Evolutionary conservation across 192 early-diverging fungal species (phyloP), one percentile per base, ranked within the genome.

Genomic region (Gorgonomyces haynaldii): DNA sequence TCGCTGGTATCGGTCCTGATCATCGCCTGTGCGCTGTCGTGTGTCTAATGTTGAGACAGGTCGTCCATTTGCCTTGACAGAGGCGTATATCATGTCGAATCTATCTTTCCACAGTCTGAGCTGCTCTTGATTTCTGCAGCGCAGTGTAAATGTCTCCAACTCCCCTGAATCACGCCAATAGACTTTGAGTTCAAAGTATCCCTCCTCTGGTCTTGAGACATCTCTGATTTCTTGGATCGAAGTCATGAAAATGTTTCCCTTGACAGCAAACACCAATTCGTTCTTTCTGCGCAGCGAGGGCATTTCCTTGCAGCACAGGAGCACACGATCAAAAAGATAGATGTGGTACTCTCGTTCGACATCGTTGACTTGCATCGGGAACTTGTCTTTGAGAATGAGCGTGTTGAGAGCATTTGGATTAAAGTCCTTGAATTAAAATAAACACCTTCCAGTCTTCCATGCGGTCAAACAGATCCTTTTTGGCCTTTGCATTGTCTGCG

Each of bases 291-390:
- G 27, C 24, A 58, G 53, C 12, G 54, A 52, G 15, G 21, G 55
- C 24, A 76, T 71, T 56, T 95, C 90, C 57, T 96, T 93, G 73
- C 88, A 95, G 57, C 87, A 89, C 13, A 98, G 70, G 3, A 98
- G 68, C 25, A 90, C 85, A 55, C 76, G 78, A 57, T 96, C 90
- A 72, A 98, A 98, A 41, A 98, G 67, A 60, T 83, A 96, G 3
- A 98, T 82, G 19, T 81, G 69, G 30, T 87, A 79, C 52, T 88
- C 83, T 40, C 80, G 77, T 39, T 93, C 89, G 4, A 75, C 61
- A 49, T 86, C 81, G 41, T 82, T 75, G 23, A 79, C 82, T 8
- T 76, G 69, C 76, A 96, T 88, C 37, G 81, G 62, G 51, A 98
- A 85, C 34, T 81, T 81, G 54, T 96, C 96, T 45, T 82, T 76